phyloP scores from a whole-genome alignment of 192 early-diverging fungal genomes.

The Phlyctochytrium arcticum region DNA sequence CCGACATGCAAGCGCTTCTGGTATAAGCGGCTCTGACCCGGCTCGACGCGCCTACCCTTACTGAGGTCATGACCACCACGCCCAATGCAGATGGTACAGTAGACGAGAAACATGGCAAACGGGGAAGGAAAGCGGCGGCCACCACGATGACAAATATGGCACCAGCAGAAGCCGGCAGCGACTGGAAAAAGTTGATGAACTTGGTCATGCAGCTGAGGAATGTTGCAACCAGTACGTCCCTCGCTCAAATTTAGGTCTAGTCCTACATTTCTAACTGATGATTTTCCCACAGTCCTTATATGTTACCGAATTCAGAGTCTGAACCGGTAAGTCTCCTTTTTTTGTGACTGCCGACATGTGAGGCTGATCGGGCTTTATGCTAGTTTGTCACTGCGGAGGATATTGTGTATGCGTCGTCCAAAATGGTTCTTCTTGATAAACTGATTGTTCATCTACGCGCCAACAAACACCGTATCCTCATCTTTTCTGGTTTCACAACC shows the following conservation, averaged over 20 bases:
- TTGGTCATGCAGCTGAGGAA: constrained; percentile 74
- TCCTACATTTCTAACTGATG: constrained; percentile 17
- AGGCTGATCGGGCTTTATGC: neutral
- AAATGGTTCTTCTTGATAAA: constrained; percentile 58
- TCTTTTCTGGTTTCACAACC: constrained; percentile 48
- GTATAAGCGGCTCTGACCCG: constrained; percentile 41
- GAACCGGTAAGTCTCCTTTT: constrained; percentile 41
- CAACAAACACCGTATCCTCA: constrained; percentile 31
- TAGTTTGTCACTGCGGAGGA: constrained; percentile 51
- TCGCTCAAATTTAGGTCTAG: neutral
- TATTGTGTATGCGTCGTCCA: constrained; percentile 63
- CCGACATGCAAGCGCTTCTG: constrained; percentile 36
- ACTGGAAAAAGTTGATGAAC: constrained; percentile 42
- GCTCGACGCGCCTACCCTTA: constrained; percentile 28
- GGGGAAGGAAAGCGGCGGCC: constrained; percentile 9
- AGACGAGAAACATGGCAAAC: neutral
- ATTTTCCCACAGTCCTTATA: constrained; percentile 58
- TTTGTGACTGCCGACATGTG: neutral
- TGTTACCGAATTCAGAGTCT: constrained; percentile 46
- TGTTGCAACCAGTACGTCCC: constrained; percentile 66
- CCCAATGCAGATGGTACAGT: neutral
- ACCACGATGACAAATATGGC: no score
- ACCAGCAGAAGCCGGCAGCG: no score
- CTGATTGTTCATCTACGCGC: constrained; percentile 51
- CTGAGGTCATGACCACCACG: constrained; percentile 29